phyloP scores from a whole-genome alignment of 352 stramenopile genomes.

The Globisporangium viniferum region DNA sequence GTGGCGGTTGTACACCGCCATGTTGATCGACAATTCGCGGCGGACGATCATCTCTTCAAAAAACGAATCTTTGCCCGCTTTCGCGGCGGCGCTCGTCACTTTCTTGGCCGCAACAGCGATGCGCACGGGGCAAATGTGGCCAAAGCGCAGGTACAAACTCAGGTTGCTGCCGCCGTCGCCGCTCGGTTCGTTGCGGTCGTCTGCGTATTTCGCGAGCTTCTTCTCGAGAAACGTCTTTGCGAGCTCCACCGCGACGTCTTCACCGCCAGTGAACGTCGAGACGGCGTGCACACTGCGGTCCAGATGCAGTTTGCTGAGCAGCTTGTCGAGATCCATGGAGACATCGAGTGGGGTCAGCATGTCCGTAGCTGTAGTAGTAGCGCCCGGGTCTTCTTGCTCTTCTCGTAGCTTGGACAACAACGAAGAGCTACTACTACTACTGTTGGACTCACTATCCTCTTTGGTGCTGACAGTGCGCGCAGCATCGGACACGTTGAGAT shows the following conservation, averaged over 20 bases:
- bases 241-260: slow-evolving; percentile 51
- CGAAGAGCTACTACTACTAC: slow-evolving; percentile 16
- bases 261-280: slow-evolving; percentile 65
- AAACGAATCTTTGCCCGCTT: slow-evolving; percentile 88
- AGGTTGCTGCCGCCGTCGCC: slow-evolving; percentile 89
- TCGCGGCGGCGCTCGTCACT: slow-evolving; percentile 60
- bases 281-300: slow-evolving; percentile 59
- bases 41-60: slow-evolving; percentile 98
- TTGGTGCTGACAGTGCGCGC: slow-evolving; percentile 20
- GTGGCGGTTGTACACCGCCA: slow-evolving; percentile 93
- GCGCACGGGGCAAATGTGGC: slow-evolving; percentile 77
- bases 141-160: slow-evolving; percentile 93
- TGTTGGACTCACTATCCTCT: not conserved
- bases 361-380: not conserved
- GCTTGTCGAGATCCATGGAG: slow-evolving; percentile 26
- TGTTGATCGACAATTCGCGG: slow-evolving; percentile 96
- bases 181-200: slow-evolving; percentile 95
- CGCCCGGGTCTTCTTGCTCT: not conserved
- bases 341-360: slow-evolving; percentile 41
- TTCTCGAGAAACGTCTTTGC: slow-evolving; percentile 89
- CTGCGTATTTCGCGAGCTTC: slow-evolving; percentile 69
- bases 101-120: slow-evolving; percentile 57
- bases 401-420: slow-evolving; percentile 13
- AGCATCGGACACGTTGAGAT: slow-evolving; percentile 24
- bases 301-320: slow-evolving; percentile 55